Base-by-base conservation (phyloP, 2,329 filamentous ascomycete species). In the Neodidymelliopsis sp. region DNA sequence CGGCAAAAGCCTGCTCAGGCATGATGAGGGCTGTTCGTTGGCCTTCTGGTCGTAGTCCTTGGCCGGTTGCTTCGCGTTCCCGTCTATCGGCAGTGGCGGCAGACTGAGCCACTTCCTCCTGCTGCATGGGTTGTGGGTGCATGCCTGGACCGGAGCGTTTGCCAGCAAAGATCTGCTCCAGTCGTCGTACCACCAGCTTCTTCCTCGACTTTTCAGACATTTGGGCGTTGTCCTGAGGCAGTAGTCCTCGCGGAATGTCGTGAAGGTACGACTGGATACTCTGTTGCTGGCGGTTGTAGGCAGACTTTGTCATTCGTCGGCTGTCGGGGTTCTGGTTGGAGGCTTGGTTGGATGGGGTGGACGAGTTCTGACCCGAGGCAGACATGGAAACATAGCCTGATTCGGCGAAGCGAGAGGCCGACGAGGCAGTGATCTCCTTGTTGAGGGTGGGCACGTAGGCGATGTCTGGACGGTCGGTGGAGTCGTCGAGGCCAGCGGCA, bases 101-200 rank as follows among this genome's bases (percentile, higher is more conserved):
- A n/a, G 77, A 77, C 34, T 80, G 77, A 2, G 82, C 81, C 2
- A 84, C 78, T 57, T 83, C 80, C 64, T 85, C 77, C 56, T 82
- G 81, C 59, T 82, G 81, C n/a, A 78, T 70, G 13, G 75, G 78
- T 42, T 80, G 79, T 9, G 77, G 75, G 44, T 81, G 77, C 15
- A 67, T 71, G 8, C 73, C 76, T 2, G 70, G 59, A 2, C 64
- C 67, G 35, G 72, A 77, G 66, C 64, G 76, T 63, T 87, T 89
- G 2, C 90, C 90, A 0, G 89, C 91, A 54, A 94, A 95, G 1
- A 95, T 79, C 55, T 92, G 88, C 63, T 95, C 90, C 5, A 95
- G 71, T 2, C 89, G 82, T 43, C 84, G 81, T 2, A 93, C 90
- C 0, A 93, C 87, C 15, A 91, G 66, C 65, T 86, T 90, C 75